phyloP scores from a whole-genome alignment of 2,329 filamentous ascomycete species.

The Monilinia fructigena region DNA sequence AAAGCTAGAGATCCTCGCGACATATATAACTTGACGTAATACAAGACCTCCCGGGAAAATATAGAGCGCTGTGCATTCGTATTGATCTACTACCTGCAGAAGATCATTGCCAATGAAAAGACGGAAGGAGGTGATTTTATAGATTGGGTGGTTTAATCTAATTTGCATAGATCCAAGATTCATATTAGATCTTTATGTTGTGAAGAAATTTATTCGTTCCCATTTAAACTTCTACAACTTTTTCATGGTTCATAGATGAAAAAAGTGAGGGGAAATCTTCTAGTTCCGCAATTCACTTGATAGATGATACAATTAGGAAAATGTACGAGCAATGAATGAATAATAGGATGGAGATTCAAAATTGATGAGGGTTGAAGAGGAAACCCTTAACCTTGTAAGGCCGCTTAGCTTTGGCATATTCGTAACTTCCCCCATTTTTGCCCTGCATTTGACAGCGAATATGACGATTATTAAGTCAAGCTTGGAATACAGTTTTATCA shows the following conservation, averaged over 20 bases:
- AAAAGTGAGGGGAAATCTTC: slow-evolving; percentile 1
- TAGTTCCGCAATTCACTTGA: neutral
- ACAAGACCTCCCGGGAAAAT: neutral
- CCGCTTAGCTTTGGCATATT: neutral
- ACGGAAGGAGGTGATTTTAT: neutral
- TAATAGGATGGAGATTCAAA: neutral
- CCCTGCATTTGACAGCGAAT: neutral
- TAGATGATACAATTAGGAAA: no score
- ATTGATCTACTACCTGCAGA: neutral
- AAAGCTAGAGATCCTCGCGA: neutral
- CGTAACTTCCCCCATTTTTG: neutral
- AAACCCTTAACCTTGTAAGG: neutral
- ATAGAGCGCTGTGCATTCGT: neutral
- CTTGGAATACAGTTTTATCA: neutral
- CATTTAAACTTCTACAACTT: neutral
- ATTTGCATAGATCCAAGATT: neutral
- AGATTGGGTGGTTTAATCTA: neutral
- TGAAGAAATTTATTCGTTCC: neutral
- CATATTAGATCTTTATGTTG: neutral
- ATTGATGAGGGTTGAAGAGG: no score
- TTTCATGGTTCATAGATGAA: slow-evolving; percentile 14
- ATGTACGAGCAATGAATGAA: neutral
- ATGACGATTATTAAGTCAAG: neutral
- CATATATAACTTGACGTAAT: neutral
- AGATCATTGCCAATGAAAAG: neutral